Percentiles rank a stretch among this genome's conserved stretches.
These are phyloP conservation scores for Erucastrum elatum DNA, from an alignment of 345 rosid genomes.

Conservation along the genomic window DNA sequence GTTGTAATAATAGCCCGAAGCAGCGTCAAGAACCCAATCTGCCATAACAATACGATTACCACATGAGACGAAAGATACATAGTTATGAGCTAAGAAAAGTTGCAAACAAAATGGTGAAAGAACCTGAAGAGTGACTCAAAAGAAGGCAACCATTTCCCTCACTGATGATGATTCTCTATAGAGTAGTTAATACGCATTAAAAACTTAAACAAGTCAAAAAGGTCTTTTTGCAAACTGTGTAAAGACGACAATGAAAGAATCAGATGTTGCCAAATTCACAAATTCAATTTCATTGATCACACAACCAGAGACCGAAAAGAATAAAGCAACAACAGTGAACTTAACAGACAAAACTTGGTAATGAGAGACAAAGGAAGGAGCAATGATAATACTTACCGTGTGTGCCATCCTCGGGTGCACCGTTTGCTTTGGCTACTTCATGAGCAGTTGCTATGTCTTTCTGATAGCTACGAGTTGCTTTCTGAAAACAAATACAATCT, in stretches of 20 bases:
- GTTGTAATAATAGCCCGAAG: slow-evolving; percentile 74
- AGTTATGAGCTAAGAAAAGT: not conserved
- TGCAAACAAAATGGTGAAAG: slow-evolving; percentile 25
- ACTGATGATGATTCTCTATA: slow-evolving; percentile 33
- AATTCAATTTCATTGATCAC: not conserved
- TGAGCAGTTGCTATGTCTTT: slow-evolving; percentile 70
- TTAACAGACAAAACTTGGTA: not conserved
- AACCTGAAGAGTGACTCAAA: slow-evolving; percentile 39
- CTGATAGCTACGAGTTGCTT: slow-evolving; percentile 94
- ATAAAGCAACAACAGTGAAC: slow-evolving; percentile 1
- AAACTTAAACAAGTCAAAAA: slow-evolving; percentile 19
- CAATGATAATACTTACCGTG: slow-evolving; percentile 47
- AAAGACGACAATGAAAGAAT: too few relatives aligned
- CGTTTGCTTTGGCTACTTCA: slow-evolving; percentile 63
- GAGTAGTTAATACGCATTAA: slow-evolving; percentile 21
- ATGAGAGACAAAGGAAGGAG: not conserved
- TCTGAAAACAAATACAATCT: slow-evolving; percentile 44
- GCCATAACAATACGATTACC: not conserved
- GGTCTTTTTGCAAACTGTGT: too few relatives aligned
- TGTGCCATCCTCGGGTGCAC: slow-evolving; percentile 49
- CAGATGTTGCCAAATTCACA: not conserved
- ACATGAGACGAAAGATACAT: slow-evolving; percentile 31
- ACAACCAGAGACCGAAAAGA: not conserved
- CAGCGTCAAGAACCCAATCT: slow-evolving; percentile 74
- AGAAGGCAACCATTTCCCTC: slow-evolving; percentile 16